Evolutionary conservation across 2,329 filamentous ascomycete species (phyloP).

Genomic region (Paecilomyces sp.): DNA sequence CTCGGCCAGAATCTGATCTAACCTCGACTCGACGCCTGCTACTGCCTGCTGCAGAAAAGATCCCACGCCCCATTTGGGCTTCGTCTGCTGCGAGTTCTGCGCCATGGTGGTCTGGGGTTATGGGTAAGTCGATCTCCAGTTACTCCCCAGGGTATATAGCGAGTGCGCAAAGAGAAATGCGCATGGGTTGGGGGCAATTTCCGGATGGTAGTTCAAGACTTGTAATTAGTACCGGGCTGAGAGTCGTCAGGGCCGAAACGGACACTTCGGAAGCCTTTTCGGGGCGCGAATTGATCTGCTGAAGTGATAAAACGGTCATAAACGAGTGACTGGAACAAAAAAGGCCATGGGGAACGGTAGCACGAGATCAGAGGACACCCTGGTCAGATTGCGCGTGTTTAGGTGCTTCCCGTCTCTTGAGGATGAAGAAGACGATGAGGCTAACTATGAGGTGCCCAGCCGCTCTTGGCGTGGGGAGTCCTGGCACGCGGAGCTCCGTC

Average conservation of each 20-base stretch:
- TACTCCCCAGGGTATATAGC: slow-evolving; percentile 10
- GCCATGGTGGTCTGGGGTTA: slow-evolving; percentile 18
- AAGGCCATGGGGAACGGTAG: background rate
- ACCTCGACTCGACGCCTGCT: slow-evolving; percentile 83
- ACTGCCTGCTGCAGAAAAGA: slow-evolving; percentile 81
- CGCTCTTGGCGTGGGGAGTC: background rate
- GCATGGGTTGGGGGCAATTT: slow-evolving; percentile 1
- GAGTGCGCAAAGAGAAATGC: background rate
- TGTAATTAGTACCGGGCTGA: background rate
- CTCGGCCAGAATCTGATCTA: slow-evolving; percentile 87
- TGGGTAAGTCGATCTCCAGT: slow-evolving; percentile 7
- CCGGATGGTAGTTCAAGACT: background rate
- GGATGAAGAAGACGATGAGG: background rate
- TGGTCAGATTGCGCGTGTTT: background rate
- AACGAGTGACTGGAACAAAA: background rate
- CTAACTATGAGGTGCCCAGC: background rate
- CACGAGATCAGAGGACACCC: background rate
- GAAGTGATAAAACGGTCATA: background rate
- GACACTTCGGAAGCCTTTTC: background rate
- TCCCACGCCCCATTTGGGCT: slow-evolving; percentile 61
- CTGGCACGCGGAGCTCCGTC: background rate
- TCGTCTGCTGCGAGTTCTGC: slow-evolving; percentile 33
- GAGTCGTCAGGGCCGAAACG: background rate
- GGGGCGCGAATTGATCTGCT: background rate
- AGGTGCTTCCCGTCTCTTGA: background rate